Conservation (phyloP, 345 rosid genomes). For the Salix udensis region DNA sequence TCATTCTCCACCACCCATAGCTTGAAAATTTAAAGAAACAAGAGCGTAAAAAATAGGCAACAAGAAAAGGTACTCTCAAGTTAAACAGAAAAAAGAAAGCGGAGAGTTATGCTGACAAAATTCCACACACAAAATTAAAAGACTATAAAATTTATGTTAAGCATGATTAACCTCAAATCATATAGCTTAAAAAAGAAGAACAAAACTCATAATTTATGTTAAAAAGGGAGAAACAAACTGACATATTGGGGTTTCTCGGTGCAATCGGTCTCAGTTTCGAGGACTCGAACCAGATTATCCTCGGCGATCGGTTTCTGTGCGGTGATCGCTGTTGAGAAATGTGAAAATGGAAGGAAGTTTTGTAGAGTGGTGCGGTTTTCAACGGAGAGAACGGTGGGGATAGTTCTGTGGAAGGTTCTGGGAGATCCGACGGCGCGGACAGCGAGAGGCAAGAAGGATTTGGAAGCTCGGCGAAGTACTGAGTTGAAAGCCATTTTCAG, state of each 20-base stretch:
- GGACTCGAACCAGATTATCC: conserved; percentile 36
- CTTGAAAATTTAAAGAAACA: neutral
- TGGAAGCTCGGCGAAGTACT: conserved; percentile 46
- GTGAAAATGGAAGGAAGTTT: conserved; percentile 12
- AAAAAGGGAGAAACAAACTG: neutral
- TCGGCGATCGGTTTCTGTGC: conserved; percentile 32
- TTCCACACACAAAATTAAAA: neutral
- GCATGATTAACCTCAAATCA: neutral
- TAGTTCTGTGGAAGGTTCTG: conserved; percentile 21
- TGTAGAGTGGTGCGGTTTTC: conserved; percentile 3
- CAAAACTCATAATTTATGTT: neutral
- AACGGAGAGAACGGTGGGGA: conserved; percentile 11
- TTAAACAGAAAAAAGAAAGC: neutral
- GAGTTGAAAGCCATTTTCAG: conserved; percentile 15
- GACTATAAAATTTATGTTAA: neutral
- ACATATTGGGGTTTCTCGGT: conserved; percentile 33
- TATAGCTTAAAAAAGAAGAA: neutral
- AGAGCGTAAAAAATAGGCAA: too few relatives aligned
- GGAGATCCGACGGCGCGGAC: conserved; percentile 36
- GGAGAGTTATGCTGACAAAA: neutral
- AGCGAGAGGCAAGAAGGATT: conserved; percentile 34
- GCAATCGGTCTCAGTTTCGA: conserved; percentile 52
- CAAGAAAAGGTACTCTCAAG: neutral
- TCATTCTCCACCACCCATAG: neutral
- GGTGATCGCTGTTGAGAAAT: conserved; percentile 28